Conservation (phyloP, 495 filamentous ascomycete genomes). For the Podospora pseudoanserina region DNA sequence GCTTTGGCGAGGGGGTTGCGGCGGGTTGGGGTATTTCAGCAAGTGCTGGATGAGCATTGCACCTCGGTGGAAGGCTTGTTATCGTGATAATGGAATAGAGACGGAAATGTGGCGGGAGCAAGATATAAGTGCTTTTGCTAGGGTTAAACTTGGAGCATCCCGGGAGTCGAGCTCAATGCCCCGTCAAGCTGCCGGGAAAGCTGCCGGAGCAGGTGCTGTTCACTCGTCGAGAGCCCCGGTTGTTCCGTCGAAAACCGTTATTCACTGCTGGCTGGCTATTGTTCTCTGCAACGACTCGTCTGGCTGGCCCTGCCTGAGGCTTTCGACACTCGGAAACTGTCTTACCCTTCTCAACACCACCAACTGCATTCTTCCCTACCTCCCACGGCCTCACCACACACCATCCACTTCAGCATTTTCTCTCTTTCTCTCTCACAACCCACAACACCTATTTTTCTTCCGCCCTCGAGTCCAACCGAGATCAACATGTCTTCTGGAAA, state of each 20-base stretch:
- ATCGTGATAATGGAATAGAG: not conserved
- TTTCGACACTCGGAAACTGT: not conserved
- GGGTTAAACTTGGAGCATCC: not conserved
- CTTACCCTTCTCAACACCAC: not conserved
- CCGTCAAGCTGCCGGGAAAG: not conserved
- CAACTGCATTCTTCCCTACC: not conserved
- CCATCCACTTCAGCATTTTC: not conserved
- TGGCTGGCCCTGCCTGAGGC: slow-evolving; percentile 4
- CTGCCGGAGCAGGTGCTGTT: not conserved
- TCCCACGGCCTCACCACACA: not conserved
- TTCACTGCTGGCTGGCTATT: not conserved
- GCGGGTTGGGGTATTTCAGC: not conserved
- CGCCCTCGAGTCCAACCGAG: not conserved
- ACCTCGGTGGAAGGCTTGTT: not conserved
- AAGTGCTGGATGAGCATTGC: not conserved
- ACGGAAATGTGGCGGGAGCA: not conserved
- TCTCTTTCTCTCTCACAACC: not conserved
- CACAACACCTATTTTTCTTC: not conserved
- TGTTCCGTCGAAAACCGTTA: not conserved
- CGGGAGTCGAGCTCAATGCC: not conserved
- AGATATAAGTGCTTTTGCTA: not conserved
- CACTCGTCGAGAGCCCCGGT: not conserved
- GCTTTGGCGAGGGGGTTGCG: not conserved
- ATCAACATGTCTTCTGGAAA: slow-evolving; percentile 14
- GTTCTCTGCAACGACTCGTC: not conserved